Base-by-base conservation (phyloP, 2,329 filamentous ascomycete species). In the Aspergillus texensis region DNA sequence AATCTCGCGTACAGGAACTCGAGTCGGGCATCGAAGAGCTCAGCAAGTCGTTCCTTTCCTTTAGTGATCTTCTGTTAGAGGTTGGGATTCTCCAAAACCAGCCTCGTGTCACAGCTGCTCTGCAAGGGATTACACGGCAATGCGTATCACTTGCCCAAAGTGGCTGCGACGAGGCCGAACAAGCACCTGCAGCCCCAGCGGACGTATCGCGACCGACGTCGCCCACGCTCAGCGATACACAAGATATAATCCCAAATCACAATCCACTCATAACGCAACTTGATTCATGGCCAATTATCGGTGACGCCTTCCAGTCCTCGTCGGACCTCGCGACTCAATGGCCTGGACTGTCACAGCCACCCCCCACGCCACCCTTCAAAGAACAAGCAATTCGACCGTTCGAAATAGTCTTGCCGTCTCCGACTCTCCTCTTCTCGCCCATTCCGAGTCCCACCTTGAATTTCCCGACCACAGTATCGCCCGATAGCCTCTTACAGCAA, bases 21-120 rank as follows among this genome's bases (percentile, higher is more conserved):
- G 70, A 72, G 60, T 50, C 60, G 16, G 70, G 68, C 43, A 70
- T 72, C 55, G 66, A 71, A 57, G 60, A 70, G 43, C 61, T 72
- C 53, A 70, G 70, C 65, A 55, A 70, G 43, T 71, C 69, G 21
- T 72, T 72, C 57, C 64, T 72, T 26, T 70, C 70, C 3, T 71
- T 72, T 53, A 72, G 70, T 64, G 67, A 62, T 65, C 61, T 72
- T 46, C 68, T 72, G 21, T 54, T 72, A 24, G 66, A 70, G 55
- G 66, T 53, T 8, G 50, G 61, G 19, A 28, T 71, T 50, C 62
- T 72, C 6, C 34, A 62, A 14, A 57, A 58, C 57, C 60, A 69
- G 48, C 67, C 70, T 16, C 57, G 53, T 26, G 56, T 72, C 43
- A 62, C 70, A 32, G 63, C 63, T 14, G 68, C 70, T 21, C 58